Base-by-base conservation (phyloP, 1,284 basidiomycete genomes). In the Boletus sp. region DNA sequence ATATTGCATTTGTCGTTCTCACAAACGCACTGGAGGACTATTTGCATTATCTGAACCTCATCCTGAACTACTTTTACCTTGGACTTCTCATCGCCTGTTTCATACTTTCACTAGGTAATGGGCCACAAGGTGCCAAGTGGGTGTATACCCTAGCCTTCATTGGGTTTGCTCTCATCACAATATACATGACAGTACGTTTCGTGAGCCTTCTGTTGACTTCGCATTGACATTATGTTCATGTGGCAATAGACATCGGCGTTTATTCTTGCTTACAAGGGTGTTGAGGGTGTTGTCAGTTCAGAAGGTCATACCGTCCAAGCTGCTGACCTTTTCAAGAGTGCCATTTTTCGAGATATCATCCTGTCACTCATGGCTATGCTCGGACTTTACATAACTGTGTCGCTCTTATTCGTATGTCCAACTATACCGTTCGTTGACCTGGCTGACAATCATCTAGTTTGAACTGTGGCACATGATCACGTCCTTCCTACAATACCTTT, bases 381-480 rank as follows among this genome's bases (percentile, higher is more conserved):
- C 40, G 95, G 94, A 31, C 76, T 97, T 69, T 97, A 96, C 74
- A 75, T 97, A 56, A 55, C 93, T 53, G 83, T 94, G 0, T 93
- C 90, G 1, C 68, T 97, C 25, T 82, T 95, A 60, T 91, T 95
- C 75, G 93, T 95, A 66, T 70, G 94, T 84, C 52, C 59, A 67
- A 62, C 35, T 52, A 30, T n/a, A 21, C 38, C 21, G 1, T 31
- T n/a, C 59, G n/a, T 48, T 48, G 52, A 59, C 50, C 51, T 56
- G 44, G 50, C 46, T 56, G 62, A 63, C 58, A 27, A 21, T 19
- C 11, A 30, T 64, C 48, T 66, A 91, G 89, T 88, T 93, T 68
- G 91, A 96, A 70, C 94, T 94, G 6, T 92, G 93, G 88, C 95
- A 97, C 71, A 89, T 93, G 90, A 83, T 97, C 71, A 97, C 96